A percentile compares a stretch with the other conserved stretches of the same genome.
These are phyloP conservation scores for Claviceps fusiformis DNA, from an alignment of 2,329 filamentous ascomycete genomes.

Conservation along the genomic window DNA sequence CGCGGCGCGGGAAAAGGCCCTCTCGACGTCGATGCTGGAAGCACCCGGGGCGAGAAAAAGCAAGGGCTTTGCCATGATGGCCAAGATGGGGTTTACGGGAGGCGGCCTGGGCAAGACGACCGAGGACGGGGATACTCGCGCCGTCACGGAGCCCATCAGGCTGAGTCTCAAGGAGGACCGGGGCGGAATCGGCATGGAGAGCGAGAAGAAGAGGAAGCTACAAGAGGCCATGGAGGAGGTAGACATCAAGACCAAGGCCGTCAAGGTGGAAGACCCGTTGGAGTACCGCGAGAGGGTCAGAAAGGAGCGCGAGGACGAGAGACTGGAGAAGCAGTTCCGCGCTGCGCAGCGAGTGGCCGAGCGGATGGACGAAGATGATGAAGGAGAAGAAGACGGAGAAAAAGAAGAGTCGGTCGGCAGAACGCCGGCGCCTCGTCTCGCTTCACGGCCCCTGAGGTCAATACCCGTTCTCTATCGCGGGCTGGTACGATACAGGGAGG, in stretches of 20 bases:
- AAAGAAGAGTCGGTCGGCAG: conserved; percentile 12
- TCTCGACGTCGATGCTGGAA: conserved; percentile 60
- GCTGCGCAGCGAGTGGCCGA: conserved; percentile 77
- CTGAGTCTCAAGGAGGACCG: conserved; percentile 66
- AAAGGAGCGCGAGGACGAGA: conserved; percentile 53
- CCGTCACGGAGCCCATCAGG: conserved; percentile 54
- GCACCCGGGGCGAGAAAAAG: conserved; percentile 43
- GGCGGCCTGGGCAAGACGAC: conserved; percentile 53
- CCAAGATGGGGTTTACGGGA: conserved; percentile 83
- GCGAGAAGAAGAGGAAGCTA: conserved; percentile 66
- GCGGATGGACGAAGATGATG: conserved; percentile 52
- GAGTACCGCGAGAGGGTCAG: conserved; percentile 63
- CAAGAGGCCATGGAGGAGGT: conserved; percentile 46
- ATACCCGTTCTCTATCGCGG: conserved; percentile 72
- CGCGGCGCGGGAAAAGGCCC: conserved; percentile 58
- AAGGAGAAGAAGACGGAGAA: conserved; percentile 8
- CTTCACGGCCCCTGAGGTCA: conserved; percentile 35
- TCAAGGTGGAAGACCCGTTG: conserved; percentile 45
- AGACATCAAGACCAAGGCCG: conserved; percentile 45
- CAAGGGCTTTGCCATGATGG: conserved; percentile 95
- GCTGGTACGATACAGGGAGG: conserved; percentile 54
- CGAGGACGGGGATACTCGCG: conserved; percentile 23
- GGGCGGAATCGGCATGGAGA: conserved; percentile 72
- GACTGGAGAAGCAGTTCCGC: conserved; percentile 54
- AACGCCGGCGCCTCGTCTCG: conserved; percentile 12